Base-by-base conservation (phyloP, 2,329 filamentous ascomycete species). In the Trichoderma guizhouense region DNA sequence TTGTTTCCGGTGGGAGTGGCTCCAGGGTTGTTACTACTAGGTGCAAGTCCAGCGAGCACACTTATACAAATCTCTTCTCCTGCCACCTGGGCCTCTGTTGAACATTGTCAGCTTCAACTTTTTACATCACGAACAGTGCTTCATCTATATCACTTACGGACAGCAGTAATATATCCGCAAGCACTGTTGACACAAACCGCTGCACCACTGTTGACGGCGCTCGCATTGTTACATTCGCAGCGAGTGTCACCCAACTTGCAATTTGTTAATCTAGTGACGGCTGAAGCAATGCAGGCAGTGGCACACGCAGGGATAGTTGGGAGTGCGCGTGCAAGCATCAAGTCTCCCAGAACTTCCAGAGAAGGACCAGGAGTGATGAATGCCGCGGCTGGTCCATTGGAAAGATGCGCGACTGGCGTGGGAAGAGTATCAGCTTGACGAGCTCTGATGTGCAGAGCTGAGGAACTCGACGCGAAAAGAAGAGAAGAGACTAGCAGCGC, bases 51-150 rank as follows among this genome's bases (percentile, higher is more conserved):
- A 3, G 24, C 60, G 6, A 71, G 47, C 58, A 71, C 68, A 47
- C 68, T 71, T n/a, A 71, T 28, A 57, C 68, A 71, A 7, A 71
- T 28, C 39, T 69, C n/a, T 30, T 69, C 67, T 15, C 57, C 67
- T 15, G 67, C 67, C 21, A 28, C 36, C 18, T 69, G 67, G 2
- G 67, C 67, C 39, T 69, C 67, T 69, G 26, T 28, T 21, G 28
- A 7, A 43, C 7, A 7, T 21, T n/a, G 24, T 69, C 39, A 69
- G 67, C 21, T 36, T 34, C 12, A 24, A 43, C 7, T 3, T 9
- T 9, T 6, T 18, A 18, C 7, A 28, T 21, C 7, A 6, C 18
- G 0, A n/a, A 39, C n/a, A 11, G 7, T 1, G 30, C 18, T n/a
- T 26, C 7, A 15, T 18, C 1, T 12, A 24, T 28, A 24, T 28